Percentiles rank a stretch among this genome's conserved stretches.
phyloP scores from a whole-genome alignment of 2,329 filamentous ascomycete genomes.

The Talaromyces sp. region DNA sequence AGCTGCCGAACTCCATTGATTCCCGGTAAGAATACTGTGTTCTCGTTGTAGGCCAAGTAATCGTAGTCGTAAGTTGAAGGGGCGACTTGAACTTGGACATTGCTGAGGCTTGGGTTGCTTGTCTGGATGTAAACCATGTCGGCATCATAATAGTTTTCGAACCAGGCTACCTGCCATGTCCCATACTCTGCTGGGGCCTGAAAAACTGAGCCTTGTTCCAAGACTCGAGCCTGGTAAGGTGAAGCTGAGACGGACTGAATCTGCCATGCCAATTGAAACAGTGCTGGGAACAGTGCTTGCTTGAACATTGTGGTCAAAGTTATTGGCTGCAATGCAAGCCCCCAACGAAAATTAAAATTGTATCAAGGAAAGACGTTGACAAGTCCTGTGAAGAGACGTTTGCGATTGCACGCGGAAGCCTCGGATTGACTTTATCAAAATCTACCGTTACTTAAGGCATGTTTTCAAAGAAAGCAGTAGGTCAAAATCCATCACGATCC shows the following conservation, averaged over 20 bases:
- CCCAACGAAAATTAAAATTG: neutral
- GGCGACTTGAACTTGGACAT: slow-evolving; percentile 18
- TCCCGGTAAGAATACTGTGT: slow-evolving; percentile 49
- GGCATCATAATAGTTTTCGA: neutral
- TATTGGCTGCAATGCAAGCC: neutral
- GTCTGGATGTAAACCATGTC: slow-evolving; percentile 14
- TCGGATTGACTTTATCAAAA: neutral
- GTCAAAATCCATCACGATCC: neutral
- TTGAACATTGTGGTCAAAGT: neutral
- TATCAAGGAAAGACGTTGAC: neutral
- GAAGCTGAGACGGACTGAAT: neutral
- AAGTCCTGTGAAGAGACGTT: neutral
- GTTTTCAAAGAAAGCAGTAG: neutral
- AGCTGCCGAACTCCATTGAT: slow-evolving; percentile 5
- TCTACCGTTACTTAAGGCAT: neutral
- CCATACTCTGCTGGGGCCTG: neutral
- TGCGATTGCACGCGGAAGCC: neutral
- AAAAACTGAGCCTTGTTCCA: neutral
- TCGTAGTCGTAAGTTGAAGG: neutral
- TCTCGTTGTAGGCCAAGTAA: slow-evolving; percentile 8
- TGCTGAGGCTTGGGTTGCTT: slow-evolving; percentile 16
- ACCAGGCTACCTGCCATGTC: neutral
- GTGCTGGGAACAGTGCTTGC: neutral
- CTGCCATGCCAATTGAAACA: neutral
- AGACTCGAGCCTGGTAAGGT: neutral